These are phyloP conservation scores for Spergularia bocconei DNA, from an alignment of 148 eudicot species.

Conservation along the genomic window DNA sequence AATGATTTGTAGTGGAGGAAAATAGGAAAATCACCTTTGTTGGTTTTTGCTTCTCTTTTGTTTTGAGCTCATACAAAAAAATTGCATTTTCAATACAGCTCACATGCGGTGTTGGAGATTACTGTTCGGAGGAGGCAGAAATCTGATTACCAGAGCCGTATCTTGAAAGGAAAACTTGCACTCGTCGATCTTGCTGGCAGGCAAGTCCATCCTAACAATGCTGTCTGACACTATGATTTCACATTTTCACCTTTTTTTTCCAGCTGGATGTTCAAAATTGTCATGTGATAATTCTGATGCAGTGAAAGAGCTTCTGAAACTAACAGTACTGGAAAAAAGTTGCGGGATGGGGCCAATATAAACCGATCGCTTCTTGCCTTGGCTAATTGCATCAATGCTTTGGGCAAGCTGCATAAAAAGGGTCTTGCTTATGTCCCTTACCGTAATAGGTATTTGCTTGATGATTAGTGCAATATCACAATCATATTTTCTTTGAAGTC, in stretches of 20 bases:
- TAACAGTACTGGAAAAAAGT: slow-evolving; percentile 66
- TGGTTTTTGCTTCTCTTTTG: not conserved
- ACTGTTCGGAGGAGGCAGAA: slow-evolving; percentile 64
- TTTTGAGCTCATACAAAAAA: slow-evolving; percentile 19
- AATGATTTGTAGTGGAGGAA: not conserved
- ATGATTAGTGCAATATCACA: not conserved
- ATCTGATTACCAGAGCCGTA: slow-evolving; percentile 47
- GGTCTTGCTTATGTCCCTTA: slow-evolving; percentile 94
- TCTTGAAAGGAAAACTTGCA: slow-evolving; percentile 80
- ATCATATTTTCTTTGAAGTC: not conserved
- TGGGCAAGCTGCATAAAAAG: slow-evolving; percentile 85
- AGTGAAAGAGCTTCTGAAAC: slow-evolving; percentile 92
- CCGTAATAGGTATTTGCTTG: slow-evolving; percentile 66
- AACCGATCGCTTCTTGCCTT: slow-evolving; percentile 85
- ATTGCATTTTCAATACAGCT: slow-evolving; percentile 37
- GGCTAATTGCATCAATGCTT: slow-evolving; percentile 88
- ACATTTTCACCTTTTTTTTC: slow-evolving; percentile 9
- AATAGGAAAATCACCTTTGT: not conserved
- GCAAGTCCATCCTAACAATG: slow-evolving; percentile 26
- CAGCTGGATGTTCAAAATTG: not conserved
- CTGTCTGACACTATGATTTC: not conserved
- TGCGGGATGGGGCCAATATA: slow-evolving; percentile 87
- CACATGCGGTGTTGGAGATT: slow-evolving; percentile 84
- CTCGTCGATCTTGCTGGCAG: slow-evolving; percentile 95
- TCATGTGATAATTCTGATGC: slow-evolving; percentile 33